Evolutionary conservation across 2,329 filamentous ascomycete genomes (phyloP).

Genomic region (Cryphonectria nitschkei): DNA sequence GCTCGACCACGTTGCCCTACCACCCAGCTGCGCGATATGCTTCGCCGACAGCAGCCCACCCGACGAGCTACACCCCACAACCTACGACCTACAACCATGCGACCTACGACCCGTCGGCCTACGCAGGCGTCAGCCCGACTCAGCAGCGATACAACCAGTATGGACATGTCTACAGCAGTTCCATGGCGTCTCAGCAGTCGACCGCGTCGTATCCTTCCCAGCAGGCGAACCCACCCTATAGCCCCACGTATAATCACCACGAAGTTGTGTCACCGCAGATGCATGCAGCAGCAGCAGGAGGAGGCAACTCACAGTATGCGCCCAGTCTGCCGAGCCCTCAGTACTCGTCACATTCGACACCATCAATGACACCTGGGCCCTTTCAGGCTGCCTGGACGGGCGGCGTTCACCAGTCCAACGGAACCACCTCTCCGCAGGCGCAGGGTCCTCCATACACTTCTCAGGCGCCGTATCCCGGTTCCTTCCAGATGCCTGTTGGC

Average conservation of each 20-base stretch:
- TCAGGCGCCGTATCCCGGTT: constrained; percentile 55
- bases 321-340: constrained; percentile 44
- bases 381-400: constrained; percentile 30
- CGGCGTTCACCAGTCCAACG: constrained; percentile 35
- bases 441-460: constrained; percentile 34
- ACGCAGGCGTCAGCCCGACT: constrained; percentile 51
- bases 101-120: constrained; percentile 64
- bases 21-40: constrained; percentile 48
- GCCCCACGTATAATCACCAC: constrained; percentile 29
- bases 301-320: constrained; percentile 41
- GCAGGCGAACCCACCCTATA: constrained; percentile 43
- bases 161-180: constrained; percentile 46
- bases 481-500: constrained; percentile 57
- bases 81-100: constrained; percentile 53
- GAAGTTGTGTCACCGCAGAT: constrained; percentile 24
- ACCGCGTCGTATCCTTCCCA: constrained; percentile 41
- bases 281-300: constrained; percentile 21
- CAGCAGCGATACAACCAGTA: constrained; percentile 56
- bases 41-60: constrained; percentile 33
- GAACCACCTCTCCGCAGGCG: constrained; percentile 26
- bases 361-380: constrained; percentile 28
- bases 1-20: constrained; percentile 56
- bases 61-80: constrained; percentile 43
- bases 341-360: constrained; percentile 37
- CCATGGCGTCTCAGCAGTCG: constrained; percentile 42